A percentile compares a stretch with the other conserved stretches of the same genome.
Evolutionary conservation across 108 stramenopile species (phyloP).

Genomic region (Nitzschia palea): DNA sequence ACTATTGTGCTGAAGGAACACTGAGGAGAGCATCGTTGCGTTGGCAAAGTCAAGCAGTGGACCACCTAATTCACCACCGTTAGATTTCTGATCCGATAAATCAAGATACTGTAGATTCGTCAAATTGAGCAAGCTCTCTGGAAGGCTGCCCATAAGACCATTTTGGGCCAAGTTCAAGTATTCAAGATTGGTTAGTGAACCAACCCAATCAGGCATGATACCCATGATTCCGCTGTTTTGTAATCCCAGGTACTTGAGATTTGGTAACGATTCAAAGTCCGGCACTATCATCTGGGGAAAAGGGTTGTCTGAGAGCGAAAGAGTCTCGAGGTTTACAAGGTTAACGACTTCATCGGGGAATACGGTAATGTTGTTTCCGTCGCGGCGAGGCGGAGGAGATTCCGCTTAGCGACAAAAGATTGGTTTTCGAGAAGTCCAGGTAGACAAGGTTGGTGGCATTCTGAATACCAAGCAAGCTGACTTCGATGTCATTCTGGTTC

Average conservation of each 20-base stretch:
- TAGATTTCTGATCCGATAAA: constrained; percentile 33
- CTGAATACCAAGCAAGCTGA: constrained; percentile 65
- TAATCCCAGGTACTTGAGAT: constrained; percentile 25
- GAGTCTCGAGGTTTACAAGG: constrained; percentile 15
- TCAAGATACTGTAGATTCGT: constrained; percentile 34
- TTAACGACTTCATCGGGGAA: constrained; percentile 28
- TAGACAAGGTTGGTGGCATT: constrained; percentile 34
- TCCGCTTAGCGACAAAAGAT: constrained; percentile 35
- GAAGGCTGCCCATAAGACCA: constrained; percentile 27
- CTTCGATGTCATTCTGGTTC: constrained; percentile 50
- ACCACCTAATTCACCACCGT: constrained; percentile 31
- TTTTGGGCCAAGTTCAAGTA: constrained; percentile 26
- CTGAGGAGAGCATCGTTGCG: constrained; percentile 11
- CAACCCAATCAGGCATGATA: constrained; percentile 16
- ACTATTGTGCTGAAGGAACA: constrained; percentile 33
- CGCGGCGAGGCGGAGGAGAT: constrained; percentile 41
- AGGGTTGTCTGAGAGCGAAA: constrained; percentile 32
- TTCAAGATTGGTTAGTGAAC: constrained; percentile 27
- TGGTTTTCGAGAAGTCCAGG: constrained; percentile 42
- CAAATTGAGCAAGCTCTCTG: constrained; percentile 7
- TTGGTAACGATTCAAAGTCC: constrained; percentile 14
- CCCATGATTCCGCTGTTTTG: constrained; percentile 34
- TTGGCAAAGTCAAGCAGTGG: constrained; percentile 34
- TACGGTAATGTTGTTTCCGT: constrained; percentile 55
- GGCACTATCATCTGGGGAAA: constrained; percentile 19